Base-by-base conservation (phyloP, 257 asterid species). In the Gardenia jasminoides region DNA sequence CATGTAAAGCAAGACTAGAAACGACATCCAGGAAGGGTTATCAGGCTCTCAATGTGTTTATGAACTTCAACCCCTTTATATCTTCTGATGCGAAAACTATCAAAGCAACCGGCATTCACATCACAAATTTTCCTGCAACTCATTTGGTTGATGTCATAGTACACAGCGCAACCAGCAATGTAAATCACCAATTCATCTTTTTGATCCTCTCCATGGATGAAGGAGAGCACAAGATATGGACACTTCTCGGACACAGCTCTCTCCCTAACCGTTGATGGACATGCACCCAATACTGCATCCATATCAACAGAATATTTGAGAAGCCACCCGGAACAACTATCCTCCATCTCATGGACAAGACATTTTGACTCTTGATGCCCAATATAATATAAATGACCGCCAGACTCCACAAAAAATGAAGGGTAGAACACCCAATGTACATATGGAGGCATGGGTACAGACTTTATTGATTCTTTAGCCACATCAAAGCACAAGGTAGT, bases 261-360 rank as follows among this genome's bases (percentile, higher is more conserved):
- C n/a, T 11, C 44, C 46, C 71, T 36, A 31, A 67, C 43, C n/a
- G 15, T 16, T 67, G 71, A 16, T 7, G 44, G 46, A 65, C 33
- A 65, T 65, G 41, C 43, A 65, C 36, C 69, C 19, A 65, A 17
- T 8, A 65, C 69, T 28, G 39, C 20, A 65, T 28, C 69, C 20
- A 65, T 30, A 28, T 65, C 69, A 65, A 65, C 69, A 65, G 69
- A n/a, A 65, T 62, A 65, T 65, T 65, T 65, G 33, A 12, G 39
- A 28, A 54, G 30, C 41, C 19, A 65, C 41, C 10, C 19, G 2
- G 69, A 65, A 30, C 69, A 11, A 65, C 41, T 3, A 33, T 8
- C 68, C 16, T 64, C 36, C 39, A 64, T 64, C 39, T 64, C 68
- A 64, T n/a, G 68, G 28, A 64, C 68, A 26, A 26, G 0, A 65